Conservation (phyloP, 192 early-diverging fungal genomes). For the Chytriomyces confervae region DNA sequence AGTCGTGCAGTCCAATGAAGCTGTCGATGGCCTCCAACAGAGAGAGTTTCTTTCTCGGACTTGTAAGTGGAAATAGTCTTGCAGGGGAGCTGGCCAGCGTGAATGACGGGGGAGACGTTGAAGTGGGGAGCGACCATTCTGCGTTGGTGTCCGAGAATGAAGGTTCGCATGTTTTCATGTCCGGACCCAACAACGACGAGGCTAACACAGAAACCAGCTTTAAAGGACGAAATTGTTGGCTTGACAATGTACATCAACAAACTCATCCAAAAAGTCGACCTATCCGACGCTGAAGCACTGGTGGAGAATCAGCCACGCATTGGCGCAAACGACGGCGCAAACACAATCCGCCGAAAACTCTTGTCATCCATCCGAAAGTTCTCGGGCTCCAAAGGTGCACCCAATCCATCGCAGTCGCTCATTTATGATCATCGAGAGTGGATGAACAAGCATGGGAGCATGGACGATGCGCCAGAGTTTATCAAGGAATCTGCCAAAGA, state of each 20-base stretch:
- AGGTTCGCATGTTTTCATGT: background rate
- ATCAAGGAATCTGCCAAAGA: background rate
- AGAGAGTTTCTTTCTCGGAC: background rate
- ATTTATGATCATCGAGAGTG: conserved; percentile 8
- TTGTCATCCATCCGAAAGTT: conserved; percentile 5
- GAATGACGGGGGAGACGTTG: background rate
- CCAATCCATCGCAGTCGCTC: background rate
- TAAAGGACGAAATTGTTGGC: conserved; percentile 4
- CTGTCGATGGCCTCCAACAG: background rate
- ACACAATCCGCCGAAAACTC: background rate
- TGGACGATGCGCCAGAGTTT: background rate
- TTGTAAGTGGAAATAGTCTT: background rate
- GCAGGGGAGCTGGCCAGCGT: background rate
- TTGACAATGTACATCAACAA: conserved; percentile 25
- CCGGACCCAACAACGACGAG: background rate
- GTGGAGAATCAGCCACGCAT: background rate
- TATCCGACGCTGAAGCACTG: background rate
- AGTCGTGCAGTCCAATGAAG: background rate
- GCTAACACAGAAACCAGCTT: background rate
- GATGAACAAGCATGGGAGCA: background rate
- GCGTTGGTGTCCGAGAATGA: conserved; percentile 14
- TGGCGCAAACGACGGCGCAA: background rate
- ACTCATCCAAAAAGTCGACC: background rate
- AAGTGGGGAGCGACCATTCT: background rate
- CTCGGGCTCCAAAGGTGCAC: background rate